Base-by-base conservation (phyloP, 2,329 filamentous ascomycete species). In the Xylaria sp. region DNA sequence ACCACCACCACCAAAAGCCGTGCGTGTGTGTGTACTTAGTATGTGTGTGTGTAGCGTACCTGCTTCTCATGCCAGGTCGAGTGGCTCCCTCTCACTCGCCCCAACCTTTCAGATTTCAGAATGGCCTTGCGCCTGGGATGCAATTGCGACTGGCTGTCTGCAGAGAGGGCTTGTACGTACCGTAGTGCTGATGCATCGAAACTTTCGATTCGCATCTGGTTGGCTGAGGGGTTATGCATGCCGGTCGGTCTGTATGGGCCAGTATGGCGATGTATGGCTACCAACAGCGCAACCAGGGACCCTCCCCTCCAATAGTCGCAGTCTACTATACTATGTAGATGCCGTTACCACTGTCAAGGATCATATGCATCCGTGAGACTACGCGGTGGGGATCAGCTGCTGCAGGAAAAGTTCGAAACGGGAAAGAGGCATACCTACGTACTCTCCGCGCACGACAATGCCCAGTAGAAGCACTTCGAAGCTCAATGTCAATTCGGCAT, bases 81-180 rank as follows among this genome's bases (percentile, higher is more conserved):
- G 73, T 74, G 72, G 74, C 71, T 27, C 69, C 67, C 69, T 67
- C 54, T 61, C 51, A 60, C 53, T 69, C 61, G 65, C 37, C 65
- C 65, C 60, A 65, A 69, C 60, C 71, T 60, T 70, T 72, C 32
- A 35, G 32, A 35, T 35, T 65, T 53, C 60, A 69, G 6, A 71
- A 69, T 67, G 62, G 67, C 68, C 69, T 68, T 63, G 60, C 69
- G 71, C 59, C 65, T 66, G 44, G 58, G 60, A 70, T 75, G 74
- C 73, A 73, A 74, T 69, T 71, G 72, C 72, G 73, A 75, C 71
- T 73, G 69, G 73, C 70, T 72, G 54, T 69, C 64, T 70, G 73
- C 68, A 69, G 63, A 27, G 68, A 54, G 67, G 62, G 35, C 66
- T 60, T 70, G 51, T 23, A 21, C 51, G 67, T 69, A 66, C 65